Evolutionary conservation across 2,329 filamentous ascomycete species (phyloP).

Genomic region (Scopulariopsis brevicaulis): DNA sequence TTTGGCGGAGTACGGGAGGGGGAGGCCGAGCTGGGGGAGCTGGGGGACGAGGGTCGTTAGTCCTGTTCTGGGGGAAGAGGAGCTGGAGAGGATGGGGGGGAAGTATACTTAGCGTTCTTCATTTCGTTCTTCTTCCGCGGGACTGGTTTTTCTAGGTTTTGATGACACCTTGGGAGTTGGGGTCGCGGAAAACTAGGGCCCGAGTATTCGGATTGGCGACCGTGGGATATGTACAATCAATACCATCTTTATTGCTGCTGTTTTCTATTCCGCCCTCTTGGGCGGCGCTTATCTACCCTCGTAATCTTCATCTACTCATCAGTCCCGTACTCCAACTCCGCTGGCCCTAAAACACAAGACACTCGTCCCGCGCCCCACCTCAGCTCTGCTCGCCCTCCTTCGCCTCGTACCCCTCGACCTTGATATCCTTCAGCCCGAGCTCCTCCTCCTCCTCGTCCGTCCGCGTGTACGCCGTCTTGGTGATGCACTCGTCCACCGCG

Average conservation of each 20-base stretch:
- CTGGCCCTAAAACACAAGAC: not conserved
- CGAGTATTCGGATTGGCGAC: not conserved
- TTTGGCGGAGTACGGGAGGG: conserved; percentile 17
- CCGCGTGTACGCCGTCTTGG: conserved; percentile 69
- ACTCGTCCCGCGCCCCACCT: not conserved
- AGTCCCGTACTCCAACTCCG: not conserved
- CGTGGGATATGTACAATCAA: not conserved
- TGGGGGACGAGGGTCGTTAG: conserved; percentile 11
- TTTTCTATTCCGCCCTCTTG: not conserved
- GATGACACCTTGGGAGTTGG: not conserved
- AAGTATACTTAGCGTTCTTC: conserved; percentile 9
- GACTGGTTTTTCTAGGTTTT: not conserved
- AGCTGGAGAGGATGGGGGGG: conserved; percentile 16
- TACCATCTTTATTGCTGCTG: not conserved
- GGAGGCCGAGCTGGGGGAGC: conserved; percentile 22
- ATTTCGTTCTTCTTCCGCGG: not conserved
- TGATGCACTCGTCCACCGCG: conserved; percentile 65
- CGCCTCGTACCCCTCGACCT: conserved; percentile 73
- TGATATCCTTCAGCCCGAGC: conserved; percentile 84
- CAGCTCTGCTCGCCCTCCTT: conserved; percentile 17
- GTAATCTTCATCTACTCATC: not conserved
- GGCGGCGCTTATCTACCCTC: not conserved
- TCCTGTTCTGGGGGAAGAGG: conserved; percentile 11
- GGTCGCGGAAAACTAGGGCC: not conserved
- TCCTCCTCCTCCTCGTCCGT: conserved; percentile 92